Evolutionary conservation across 2,329 filamentous ascomycete genomes (phyloP), one percentile per base, ranked within the genome.

Genomic region (Periconia macrospinosa): DNA sequence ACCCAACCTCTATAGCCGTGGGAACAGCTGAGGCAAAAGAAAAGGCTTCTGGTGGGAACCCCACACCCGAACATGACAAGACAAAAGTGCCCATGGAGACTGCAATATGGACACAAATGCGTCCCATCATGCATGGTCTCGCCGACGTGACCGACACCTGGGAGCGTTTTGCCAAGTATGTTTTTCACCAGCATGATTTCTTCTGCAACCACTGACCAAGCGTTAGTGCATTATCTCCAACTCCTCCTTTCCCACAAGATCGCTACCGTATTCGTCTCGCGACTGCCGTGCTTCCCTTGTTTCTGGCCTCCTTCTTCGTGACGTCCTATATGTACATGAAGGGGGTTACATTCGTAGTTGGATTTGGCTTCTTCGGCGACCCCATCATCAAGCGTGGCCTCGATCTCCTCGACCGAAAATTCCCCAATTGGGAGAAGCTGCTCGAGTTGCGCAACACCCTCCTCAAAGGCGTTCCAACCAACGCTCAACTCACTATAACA

Each of bases 391-490:
- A 78, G 30, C 82, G 81, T 13, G 83, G 79, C 2, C 67, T 91
- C 3, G 71, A 73, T 13, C 83, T 84, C 60, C 72, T 90, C 27
- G 87, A 90, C 70, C 76, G 74, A 14, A 79, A 78, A 43, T 80
- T 86, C 60, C 90, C 90, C 1, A 77, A 86, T 60, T 94, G 90
- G 90, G 81, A 90, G 64, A 89, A 88, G 61, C 78, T 91, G 7
- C 78, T 93, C 15, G 86, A 92, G 63, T 75, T 91, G 11, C 82
- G 88, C 55, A 91, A 91, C 33, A 91, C 88, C 0, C 70, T 94
- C 1, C 83, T 96, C 47, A 90, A 89, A 67, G 90, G 90, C 2
- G 86, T 94, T 0, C 91, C 91, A 1, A 96, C 91, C 1, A 94
- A 95, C 67, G 90, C 90, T 3, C 91, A 96, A 67, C 83, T 95